Percentiles rank a stretch among this genome's conserved stretches.
These are phyloP conservation scores for Copromyces sp. DNA, from an alignment of 495 filamentous ascomycete species.

Conservation along the genomic window DNA sequence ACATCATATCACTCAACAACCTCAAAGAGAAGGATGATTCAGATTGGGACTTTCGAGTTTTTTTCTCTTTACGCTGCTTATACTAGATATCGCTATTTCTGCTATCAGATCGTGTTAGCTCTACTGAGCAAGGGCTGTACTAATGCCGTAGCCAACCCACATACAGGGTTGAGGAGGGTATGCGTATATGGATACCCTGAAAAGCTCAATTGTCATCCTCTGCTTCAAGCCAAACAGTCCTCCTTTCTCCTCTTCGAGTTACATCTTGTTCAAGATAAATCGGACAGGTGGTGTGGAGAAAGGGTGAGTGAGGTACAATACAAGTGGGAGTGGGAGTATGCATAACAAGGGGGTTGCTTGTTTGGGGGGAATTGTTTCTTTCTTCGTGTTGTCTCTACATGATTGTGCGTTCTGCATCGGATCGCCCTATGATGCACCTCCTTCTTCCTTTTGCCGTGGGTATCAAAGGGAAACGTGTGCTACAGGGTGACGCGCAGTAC, in stretches of 20 bases:
- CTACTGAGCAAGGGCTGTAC: background rate
- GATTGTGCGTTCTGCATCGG: background rate
- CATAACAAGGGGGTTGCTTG: background rate
- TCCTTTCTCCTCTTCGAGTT: background rate
- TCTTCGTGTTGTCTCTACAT: background rate
- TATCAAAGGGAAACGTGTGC: background rate
- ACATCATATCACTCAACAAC: background rate
- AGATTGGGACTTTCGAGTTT: background rate
- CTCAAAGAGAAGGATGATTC: background rate
- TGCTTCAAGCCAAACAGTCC: background rate
- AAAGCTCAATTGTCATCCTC: background rate
- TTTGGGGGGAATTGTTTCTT: background rate
- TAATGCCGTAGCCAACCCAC: background rate
- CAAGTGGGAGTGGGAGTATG: background rate
- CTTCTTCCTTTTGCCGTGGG: background rate
- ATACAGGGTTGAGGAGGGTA: background rate
- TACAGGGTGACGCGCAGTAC: slow-evolving; percentile 12
- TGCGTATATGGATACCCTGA: background rate
- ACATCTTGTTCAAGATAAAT: background rate
- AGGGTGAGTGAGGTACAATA: background rate
- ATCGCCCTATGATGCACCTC: background rate
- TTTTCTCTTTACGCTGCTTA: background rate
- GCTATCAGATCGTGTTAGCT: background rate
- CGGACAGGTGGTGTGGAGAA: background rate
- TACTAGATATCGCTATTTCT: background rate